phyloP scores from a whole-genome alignment of 768 basidiomycete genomes.

The Trametes cinnabarina region DNA sequence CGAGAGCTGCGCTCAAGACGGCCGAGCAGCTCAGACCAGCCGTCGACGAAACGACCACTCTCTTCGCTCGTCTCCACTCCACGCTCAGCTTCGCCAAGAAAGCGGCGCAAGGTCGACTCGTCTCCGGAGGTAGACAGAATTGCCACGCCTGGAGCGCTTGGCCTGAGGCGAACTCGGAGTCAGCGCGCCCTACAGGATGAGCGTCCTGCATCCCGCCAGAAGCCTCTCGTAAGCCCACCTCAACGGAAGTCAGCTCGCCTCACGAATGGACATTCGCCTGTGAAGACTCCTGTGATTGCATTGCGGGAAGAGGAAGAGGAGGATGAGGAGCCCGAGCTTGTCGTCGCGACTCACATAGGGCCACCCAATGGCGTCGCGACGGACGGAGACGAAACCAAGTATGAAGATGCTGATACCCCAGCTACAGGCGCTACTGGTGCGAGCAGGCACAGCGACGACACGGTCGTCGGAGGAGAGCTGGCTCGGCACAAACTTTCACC shows the following conservation, averaged over 20 bases:
- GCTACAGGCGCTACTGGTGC: conserved; percentile 39
- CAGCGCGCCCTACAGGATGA: not conserved
- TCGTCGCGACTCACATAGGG: not conserved
- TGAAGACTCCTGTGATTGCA: not conserved
- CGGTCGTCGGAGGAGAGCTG: conserved; percentile 41
- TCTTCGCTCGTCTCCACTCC: conserved; percentile 2
- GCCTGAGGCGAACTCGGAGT: conserved; percentile 10
- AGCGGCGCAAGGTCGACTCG: conserved; percentile 33
- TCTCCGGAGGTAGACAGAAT: conserved; percentile 23
- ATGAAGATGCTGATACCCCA: conserved; percentile 55
- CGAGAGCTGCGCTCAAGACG: conserved; percentile 31
- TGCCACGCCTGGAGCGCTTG: conserved; percentile 1
- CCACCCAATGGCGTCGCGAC: conserved; percentile 2
- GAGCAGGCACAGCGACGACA: conserved; percentile 59
- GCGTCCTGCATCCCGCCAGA: not conserved
- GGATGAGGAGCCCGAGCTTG: conserved; percentile 9
- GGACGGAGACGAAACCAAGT: conserved; percentile 30
- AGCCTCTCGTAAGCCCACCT: not conserved
- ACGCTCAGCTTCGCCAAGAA: conserved; percentile 23
- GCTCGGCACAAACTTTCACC: conserved; percentile 25
- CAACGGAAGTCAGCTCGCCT: conserved; percentile 8
- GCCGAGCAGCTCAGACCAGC: conserved; percentile 26
- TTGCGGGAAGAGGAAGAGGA: conserved; percentile 14
- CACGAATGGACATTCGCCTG: conserved; percentile 5
- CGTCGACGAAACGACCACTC: conserved; percentile 5